A percentile compares a stretch with the other conserved stretches of the same genome.
Conservation (phyloP, 2,329 filamentous ascomycete species). For the Colletotrichum sp. region DNA sequence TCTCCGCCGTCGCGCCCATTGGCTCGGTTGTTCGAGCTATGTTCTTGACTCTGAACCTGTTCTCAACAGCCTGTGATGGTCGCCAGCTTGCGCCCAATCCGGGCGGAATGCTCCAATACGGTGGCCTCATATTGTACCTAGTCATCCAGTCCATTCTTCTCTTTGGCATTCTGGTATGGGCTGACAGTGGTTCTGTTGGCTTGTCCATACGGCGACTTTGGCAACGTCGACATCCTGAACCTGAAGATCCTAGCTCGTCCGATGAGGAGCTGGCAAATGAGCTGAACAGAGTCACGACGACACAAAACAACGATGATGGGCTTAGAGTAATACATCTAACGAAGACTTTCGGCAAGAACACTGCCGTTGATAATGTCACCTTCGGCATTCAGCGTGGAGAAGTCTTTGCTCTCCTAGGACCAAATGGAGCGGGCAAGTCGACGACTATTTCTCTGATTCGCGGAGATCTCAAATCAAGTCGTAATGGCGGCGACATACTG, state of each 20-base stretch:
- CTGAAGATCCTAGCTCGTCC: conserved; percentile 28
- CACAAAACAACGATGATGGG: conserved; percentile 58
- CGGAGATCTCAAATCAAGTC: conserved; percentile 80
- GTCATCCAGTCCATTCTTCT: conserved; percentile 74
- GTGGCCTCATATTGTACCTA: conserved; percentile 84
- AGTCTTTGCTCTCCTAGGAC: conserved; percentile 87
- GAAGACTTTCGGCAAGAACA: conserved; percentile 77
- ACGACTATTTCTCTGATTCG: conserved; percentile 89
- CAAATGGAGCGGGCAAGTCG: conserved; percentile 90
- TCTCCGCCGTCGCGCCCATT: conserved; percentile 77
- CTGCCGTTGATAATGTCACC: conserved; percentile 86
- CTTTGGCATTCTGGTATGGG: conserved; percentile 77
- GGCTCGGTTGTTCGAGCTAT: conserved; percentile 76
- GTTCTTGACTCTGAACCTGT: conserved; percentile 81
- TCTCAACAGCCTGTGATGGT: conserved; percentile 77
- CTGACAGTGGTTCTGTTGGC: conserved; percentile 76
- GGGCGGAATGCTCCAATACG: conserved; percentile 74
- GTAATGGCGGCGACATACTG: conserved; percentile 76
- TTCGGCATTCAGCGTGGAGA: conserved; percentile 82
- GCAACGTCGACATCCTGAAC: conserved; percentile 1
- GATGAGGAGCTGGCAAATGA: conserved; percentile 71
- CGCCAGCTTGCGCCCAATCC: conserved; percentile 70
- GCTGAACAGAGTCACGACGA: conserved; percentile 63
- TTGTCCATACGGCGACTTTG: conserved; percentile 47
- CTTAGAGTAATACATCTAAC: conserved; percentile 81